Base-by-base conservation (phyloP, 2,329 filamentous ascomycete genomes). In the Aspergillus costaricaensis region DNA sequence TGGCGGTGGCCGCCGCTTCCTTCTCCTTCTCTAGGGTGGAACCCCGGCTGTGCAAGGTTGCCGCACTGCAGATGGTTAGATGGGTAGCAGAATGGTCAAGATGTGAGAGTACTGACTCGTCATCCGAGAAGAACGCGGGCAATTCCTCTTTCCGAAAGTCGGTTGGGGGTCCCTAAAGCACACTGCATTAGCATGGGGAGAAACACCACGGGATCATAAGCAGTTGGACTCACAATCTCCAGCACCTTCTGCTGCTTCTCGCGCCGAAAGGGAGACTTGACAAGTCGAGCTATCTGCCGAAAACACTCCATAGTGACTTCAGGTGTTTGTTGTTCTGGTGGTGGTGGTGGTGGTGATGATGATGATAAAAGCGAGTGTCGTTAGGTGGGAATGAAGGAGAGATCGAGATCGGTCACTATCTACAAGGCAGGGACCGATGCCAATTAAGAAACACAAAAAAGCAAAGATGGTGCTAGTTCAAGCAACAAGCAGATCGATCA, bases 131-230 rank as follows among this genome's bases (percentile, higher is more conserved):
- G 60, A 70, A 74, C n/a, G 75, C 65, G 50, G 74, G 73, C 60
- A 76, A 62, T 60, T 79, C 72, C 65, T 79, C 76, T 57, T 77
- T 78, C 39, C 77, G 72, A 60, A 80, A 80, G 66, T 80, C 72
- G 25, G 74, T 80, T 36, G 78, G 78, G 49, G 67, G 71, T 19
- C 78, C 76, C 78, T 80, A 51, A 14, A 10, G 32, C 32, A 36
- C 1, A 36, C 32, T 4, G 9, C 12, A n/a, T 56, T 51, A 50
- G 38, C 17, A 41, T 17, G 5, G 14, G 32, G 43, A 8, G 4
- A 21, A 8, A 23, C 32, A 36, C 14, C 32, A 15, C 14, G 38
- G 50, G 8, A 30, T 25, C 44, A 5, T 7, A 27, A 27, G 25
- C 25, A 9, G 9, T 21, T 7, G 15, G 9, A 65, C 72, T 64